phyloP scores from a whole-genome alignment of 202 grass and related monocot species.

The Musa balbisiana region DNA sequence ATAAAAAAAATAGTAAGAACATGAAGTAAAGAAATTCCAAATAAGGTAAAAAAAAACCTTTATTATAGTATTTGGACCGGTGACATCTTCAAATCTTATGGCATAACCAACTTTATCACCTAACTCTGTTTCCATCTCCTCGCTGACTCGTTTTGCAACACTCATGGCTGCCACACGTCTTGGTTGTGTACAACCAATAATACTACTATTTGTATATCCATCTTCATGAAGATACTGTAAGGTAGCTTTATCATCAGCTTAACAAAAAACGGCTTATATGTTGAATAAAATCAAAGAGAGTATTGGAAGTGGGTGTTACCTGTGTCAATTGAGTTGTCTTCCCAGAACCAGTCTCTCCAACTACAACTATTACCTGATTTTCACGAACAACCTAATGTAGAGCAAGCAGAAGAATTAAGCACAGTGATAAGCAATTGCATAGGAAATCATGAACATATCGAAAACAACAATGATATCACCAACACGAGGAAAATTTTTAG shows the following conservation, averaged over 20 bases:
- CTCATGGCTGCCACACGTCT: conserved; percentile 99
- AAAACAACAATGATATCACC: neutral
- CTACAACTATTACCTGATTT: conserved; percentile 92
- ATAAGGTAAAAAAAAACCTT: conserved; percentile 38
- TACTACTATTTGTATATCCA: conserved; percentile 68
- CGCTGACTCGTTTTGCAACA: conserved; percentile 93
- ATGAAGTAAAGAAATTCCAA: neutral
- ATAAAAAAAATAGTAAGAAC: neutral
- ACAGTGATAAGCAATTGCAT: neutral
- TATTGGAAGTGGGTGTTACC: conserved; percentile 21
- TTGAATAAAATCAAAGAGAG: neutral
- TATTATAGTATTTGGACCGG: conserved; percentile 73
- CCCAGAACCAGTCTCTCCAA: conserved; percentile 98
- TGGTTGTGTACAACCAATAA: conserved; percentile 95
- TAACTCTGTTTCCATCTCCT: conserved; percentile 97
- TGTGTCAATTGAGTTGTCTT: conserved; percentile 93
- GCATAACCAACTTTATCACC: conserved; percentile 92
- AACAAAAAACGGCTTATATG: neutral
- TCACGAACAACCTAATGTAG: conserved; percentile 75
- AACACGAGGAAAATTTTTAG: neutral
- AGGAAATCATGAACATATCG: neutral
- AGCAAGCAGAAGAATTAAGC: conserved; percentile 7
- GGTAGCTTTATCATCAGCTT: conserved; percentile 1
- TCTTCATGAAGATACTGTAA: conserved; percentile 89
- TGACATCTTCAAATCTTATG: conserved; percentile 97